Base-by-base conservation (phyloP, 805 yeast species). In the Kockiozyma suomiensis region DNA sequence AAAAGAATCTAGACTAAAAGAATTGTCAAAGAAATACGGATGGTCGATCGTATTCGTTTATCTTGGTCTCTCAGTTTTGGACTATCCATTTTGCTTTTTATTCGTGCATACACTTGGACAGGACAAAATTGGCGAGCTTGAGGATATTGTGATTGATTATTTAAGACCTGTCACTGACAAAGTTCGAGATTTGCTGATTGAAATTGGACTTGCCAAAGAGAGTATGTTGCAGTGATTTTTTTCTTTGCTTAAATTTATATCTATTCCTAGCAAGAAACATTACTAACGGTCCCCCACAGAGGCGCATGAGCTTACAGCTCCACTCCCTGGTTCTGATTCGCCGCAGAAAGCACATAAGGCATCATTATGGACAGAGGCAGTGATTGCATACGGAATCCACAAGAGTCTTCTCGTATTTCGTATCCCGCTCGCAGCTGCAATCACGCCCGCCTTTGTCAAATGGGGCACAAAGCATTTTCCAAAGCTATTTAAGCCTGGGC, bases 351-450 rank as follows among this genome's bases (percentile, higher is more conserved):
- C 35, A 17, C 55, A 40, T 56, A 63, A 57, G 19, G 70, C 69
- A 17, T 67, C 85, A 57, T 72, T 90, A 70, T 71, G 89, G 80
- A 87, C 97, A 0, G 97, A 93, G 73, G 84, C 90, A 67, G 85
- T 88, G 12, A 81, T 94, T 54, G 98, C 98, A 0, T 94, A 94
- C 72, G 97, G 97, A 1, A 77, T 94, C 48, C 98, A 94, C 77
- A 94, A 94, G 76, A 83, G 92, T 3, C 79, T 94, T 64, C 64
- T 73, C 17, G 82, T 93, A 25, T 81, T 94, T 43, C 81, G 99
- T 64, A 76, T 94, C 4, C 99, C 99, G 13, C 73, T 90, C 32
- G 87, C 97, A 0, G 97, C 97, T 0, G 96, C 96, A 1, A 81
- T 92, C 12, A 91, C 97, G 0, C 99, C 99, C 4, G 71, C 83